Evolutionary conservation across 2,329 filamentous ascomycete genomes (phyloP).

Genomic region (Cordyceps cateniannulata): DNA sequence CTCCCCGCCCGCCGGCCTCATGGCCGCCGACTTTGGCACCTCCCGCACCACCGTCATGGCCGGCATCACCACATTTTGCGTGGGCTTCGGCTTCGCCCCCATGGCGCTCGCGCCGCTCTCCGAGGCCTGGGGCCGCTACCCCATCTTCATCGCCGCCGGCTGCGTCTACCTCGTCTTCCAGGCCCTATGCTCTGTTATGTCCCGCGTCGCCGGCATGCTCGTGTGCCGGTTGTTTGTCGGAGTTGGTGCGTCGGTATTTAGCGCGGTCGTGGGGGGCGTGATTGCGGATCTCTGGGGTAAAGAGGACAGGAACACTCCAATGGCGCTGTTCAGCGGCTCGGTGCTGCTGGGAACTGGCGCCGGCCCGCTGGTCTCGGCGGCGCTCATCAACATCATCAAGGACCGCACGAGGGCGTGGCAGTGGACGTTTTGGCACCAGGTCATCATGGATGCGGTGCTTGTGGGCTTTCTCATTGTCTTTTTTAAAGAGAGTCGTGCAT

Average conservation of each 20-base stretch:
- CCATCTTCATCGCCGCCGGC: conserved; percentile 72
- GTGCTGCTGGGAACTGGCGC: conserved; percentile 74
- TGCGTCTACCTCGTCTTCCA: conserved; percentile 65
- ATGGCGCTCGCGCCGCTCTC: conserved; percentile 86
- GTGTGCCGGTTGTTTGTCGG: conserved; percentile 71
- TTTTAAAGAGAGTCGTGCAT: conserved; percentile 77
- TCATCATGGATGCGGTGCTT: conserved; percentile 59
- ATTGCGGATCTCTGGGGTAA: conserved; percentile 80
- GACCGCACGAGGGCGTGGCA: conserved; percentile 53
- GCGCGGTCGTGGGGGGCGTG: conserved; percentile 87
- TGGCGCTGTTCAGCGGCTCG: conserved; percentile 78
- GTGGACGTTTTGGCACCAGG: conserved; percentile 86
- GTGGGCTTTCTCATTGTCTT: conserved; percentile 56
- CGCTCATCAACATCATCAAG: conserved; percentile 57
- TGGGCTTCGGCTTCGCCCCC: conserved; percentile 73
- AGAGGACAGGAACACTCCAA: conserved; percentile 75
- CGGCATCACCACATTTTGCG: conserved; percentile 76
- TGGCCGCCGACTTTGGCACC: conserved; percentile 60
- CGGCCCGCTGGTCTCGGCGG: conserved; percentile 66
- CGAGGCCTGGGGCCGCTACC: conserved; percentile 80
- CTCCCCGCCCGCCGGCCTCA: conserved; percentile 59
- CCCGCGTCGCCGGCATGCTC: conserved; percentile 65
- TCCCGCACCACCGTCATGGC: conserved; percentile 60
- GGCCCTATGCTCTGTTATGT: conserved; percentile 65
- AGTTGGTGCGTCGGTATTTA: conserved; percentile 70